Evolutionary conservation across 2,329 filamentous ascomycete genomes (phyloP), one percentile per base, ranked within the genome.

Genomic region (Botrytis fragariae): DNA sequence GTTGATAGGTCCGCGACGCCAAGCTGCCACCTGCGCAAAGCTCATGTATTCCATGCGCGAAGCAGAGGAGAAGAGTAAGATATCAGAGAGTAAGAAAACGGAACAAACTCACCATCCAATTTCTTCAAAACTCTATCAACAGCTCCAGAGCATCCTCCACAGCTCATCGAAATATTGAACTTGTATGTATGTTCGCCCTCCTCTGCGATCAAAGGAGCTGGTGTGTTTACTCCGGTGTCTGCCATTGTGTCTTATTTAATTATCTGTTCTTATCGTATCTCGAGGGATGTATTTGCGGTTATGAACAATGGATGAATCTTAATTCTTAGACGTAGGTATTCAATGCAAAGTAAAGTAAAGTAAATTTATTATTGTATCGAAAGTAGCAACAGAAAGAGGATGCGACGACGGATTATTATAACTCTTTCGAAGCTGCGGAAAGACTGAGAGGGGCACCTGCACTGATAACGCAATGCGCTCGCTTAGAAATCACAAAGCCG

Each of bases 131-230:
- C 94, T 70, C 94, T 89, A 84, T 97, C 93, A 62, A 99, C 88
- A 78, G 96, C 96, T 80, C 95, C 94, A 63, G 95, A 98, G 91
- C 96, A 99, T 83, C 96, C 96, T 82, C 93, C 90, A 86, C 96
- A 99, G 87, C 87, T 92, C 96, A 99, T 99, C 84, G 86, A 87
- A 83, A 98, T 90, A 84, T 95, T 91, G 87, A 98, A 98, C 84
- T 96, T 93, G 92, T 98, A 98, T 78, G 90, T 93, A 87, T 97
- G 94, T 63, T 75, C 75, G 20, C 75, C 75, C 74, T 76, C 77
- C 25, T 37, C 74, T 42, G 65, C 68, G 51, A 70, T 25, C 14
- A 69, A 60, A n/a, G 71, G 18, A 65, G 63, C 59, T n/a, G 71
- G 63, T 54, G 57, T 69, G 14, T 61, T 64, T 20, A 39, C 44